phyloP scores from a whole-genome alignment of 2,329 filamentous ascomycete genomes.

The Aspergillus sp. region DNA sequence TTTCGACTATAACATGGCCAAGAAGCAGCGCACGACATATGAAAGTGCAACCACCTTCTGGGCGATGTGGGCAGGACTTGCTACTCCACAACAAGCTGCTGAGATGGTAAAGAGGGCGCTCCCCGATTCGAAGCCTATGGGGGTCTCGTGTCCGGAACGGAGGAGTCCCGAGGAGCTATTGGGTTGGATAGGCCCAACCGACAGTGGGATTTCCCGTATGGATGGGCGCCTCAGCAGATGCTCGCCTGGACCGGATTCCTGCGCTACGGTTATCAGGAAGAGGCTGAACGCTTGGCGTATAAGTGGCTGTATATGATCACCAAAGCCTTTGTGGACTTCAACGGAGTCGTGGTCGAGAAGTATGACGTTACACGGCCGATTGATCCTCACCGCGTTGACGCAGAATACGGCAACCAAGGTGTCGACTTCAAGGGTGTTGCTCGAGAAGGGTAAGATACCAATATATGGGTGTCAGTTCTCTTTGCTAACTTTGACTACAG shows the following conservation, averaged over 20 bases:
- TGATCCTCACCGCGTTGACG: constrained; percentile 89
- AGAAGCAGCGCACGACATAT: constrained; percentile 74
- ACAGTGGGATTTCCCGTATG: constrained; percentile 98
- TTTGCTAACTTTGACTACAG: constrained; percentile 41
- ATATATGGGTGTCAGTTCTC: no score
- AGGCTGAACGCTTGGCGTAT: constrained; percentile 85
- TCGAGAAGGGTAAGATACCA: constrained; percentile 74
- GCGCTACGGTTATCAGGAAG: constrained; percentile 85
- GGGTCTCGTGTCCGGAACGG: constrained; percentile 82
- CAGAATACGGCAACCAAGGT: constrained; percentile 97
- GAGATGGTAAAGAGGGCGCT: constrained; percentile 75
- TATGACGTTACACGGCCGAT: constrained; percentile 91
- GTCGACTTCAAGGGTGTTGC: constrained; percentile 92
- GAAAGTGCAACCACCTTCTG: constrained; percentile 94
- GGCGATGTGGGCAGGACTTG: constrained; percentile 92
- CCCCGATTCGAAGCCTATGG: constrained; percentile 85
- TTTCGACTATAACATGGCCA: constrained; percentile 91
- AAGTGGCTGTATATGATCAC: constrained; percentile 99
- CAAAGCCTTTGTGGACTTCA: constrained; percentile 97
- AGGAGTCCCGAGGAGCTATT: constrained; percentile 77
- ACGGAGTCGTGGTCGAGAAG: constrained; percentile 97
- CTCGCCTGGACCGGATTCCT: constrained; percentile 91
- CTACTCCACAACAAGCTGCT: constrained; percentile 79
- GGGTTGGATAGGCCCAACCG: constrained; percentile 82
- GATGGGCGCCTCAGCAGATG: constrained; percentile 98